Percentiles rank a stretch among this genome's conserved stretches.
These are phyloP conservation scores for Aspergillus nomiae DNA, from an alignment of 2,329 filamentous ascomycete species.

Conservation along the genomic window DNA sequence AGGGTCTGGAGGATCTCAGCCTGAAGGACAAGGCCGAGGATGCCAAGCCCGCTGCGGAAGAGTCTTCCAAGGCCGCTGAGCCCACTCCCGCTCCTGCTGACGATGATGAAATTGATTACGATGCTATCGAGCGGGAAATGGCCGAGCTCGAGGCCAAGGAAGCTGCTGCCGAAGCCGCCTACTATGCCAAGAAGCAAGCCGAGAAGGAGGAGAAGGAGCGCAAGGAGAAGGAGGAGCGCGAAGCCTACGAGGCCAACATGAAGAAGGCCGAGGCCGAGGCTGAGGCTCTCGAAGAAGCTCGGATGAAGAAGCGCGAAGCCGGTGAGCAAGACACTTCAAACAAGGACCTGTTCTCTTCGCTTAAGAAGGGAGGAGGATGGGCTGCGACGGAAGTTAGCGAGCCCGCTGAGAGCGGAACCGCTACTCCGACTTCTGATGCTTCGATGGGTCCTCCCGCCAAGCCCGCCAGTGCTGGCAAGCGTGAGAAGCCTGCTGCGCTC, in stretches of 20 bases:
- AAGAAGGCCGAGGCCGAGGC: slow-evolving; percentile 52
- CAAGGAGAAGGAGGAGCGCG: slow-evolving; percentile 49
- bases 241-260: slow-evolving; percentile 50
- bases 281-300: slow-evolving; percentile 49
- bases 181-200: slow-evolving; percentile 74
- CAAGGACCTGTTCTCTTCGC: slow-evolving; percentile 47
- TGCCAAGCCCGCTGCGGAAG: slow-evolving; percentile 38
- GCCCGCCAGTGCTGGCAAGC: slow-evolving; percentile 62
- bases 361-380: slow-evolving; percentile 46
- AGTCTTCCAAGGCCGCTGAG: slow-evolving; percentile 35
- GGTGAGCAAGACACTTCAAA: slow-evolving; percentile 32
- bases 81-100: slow-evolving; percentile 33
- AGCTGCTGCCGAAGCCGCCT: slow-evolving; percentile 46
- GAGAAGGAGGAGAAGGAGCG: slow-evolving; percentile 60
- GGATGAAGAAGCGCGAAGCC: slow-evolving; percentile 43
- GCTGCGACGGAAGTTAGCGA: slow-evolving; percentile 41
- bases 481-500: slow-evolving; percentile 78
- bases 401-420: slow-evolving; percentile 47
- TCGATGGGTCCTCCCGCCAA: slow-evolving; percentile 56
- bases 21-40: slow-evolving; percentile 48
- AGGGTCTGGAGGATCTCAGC: slow-evolving; percentile 26
- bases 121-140: slow-evolving; percentile 50
- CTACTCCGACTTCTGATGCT: slow-evolving; percentile 49
- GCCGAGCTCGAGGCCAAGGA: slow-evolving; percentile 52
- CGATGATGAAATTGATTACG: slow-evolving; percentile 48